phyloP scores from a whole-genome alignment of 768 basidiomycete species.

The Coprinellus aureogranulatus region DNA sequence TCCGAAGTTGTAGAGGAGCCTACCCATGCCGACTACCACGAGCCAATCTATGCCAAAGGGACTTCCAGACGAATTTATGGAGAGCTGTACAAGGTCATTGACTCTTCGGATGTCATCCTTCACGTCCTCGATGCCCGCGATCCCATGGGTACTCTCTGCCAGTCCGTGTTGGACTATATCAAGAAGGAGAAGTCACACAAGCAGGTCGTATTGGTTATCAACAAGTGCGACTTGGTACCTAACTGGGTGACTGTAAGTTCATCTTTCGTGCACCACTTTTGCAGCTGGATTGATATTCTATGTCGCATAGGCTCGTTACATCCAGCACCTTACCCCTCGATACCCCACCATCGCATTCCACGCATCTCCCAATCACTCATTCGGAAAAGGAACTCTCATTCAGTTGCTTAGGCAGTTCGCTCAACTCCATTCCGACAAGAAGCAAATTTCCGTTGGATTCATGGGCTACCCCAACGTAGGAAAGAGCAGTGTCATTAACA shows the following conservation, averaged over 20 bases:
- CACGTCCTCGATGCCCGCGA: conserved; percentile 96
- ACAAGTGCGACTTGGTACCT: conserved; percentile 98
- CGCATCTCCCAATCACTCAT: conserved; percentile 97
- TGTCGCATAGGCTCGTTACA: conserved; percentile 77
- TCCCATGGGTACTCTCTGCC: conserved; percentile 92
- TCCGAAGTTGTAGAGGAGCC: conserved; percentile 50
- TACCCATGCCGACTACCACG: conserved; percentile 77
- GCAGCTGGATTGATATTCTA: background rate
- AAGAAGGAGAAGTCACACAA: conserved; percentile 97
- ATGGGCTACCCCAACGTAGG: conserved; percentile 99
- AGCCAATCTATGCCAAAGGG: conserved; percentile 93
- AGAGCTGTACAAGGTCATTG: conserved; percentile 98
- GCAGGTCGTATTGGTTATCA: conserved; percentile 93
- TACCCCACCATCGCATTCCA: conserved; percentile 98
- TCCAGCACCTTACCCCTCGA: conserved; percentile 89
- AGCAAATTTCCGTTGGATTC: conserved; percentile 97
- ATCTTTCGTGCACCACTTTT: background rate
- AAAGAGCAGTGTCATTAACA: conserved; percentile 97
- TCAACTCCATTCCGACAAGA: conserved; percentile 96
- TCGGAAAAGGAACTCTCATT: conserved; percentile 97
- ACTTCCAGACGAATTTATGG: conserved; percentile 96
- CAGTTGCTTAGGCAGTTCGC: conserved; percentile 96
- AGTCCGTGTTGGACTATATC: conserved; percentile 88
- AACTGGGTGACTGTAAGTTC: conserved; percentile 94
- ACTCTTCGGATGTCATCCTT: conserved; percentile 94